Evolutionary conservation across 352 stramenopile genomes (phyloP).

Genomic region (Phytophthora cryptogea): DNA sequence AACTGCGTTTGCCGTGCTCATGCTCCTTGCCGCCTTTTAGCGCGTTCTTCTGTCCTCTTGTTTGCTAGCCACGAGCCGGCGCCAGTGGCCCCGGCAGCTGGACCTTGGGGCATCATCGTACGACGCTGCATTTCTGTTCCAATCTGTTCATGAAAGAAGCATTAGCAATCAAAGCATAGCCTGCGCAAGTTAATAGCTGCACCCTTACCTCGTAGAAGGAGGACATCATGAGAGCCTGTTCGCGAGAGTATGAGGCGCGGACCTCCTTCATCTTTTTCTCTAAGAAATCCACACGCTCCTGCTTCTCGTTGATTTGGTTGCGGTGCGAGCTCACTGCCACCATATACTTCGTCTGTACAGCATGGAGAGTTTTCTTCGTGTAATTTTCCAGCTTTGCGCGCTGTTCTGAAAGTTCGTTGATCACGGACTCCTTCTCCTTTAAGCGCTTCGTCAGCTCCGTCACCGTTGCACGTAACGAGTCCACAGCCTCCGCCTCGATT

Average conservation of each 20-base stretch:
- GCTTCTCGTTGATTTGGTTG: constrained; percentile 89
- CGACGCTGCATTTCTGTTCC: constrained; percentile 87
- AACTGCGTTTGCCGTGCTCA: constrained; percentile 14
- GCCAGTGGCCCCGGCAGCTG: constrained; percentile 44
- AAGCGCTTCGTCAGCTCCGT: constrained; percentile 79
- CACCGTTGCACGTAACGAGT: constrained; percentile 82
- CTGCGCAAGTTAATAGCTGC: not conserved
- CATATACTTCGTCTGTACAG: constrained; percentile 92
- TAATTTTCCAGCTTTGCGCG: constrained; percentile 90
- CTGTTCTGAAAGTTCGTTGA: constrained; percentile 88
- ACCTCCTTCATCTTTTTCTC: constrained; percentile 89
- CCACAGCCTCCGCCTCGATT: constrained; percentile 62
- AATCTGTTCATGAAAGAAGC: constrained; percentile 51
- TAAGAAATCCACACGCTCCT: constrained; percentile 82
- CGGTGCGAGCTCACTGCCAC: constrained; percentile 86
- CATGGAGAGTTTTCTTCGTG: constrained; percentile 90
- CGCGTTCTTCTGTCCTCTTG: constrained; percentile 83
- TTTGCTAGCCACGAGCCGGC: constrained; percentile 78
- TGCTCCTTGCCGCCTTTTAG: constrained; percentile 79
- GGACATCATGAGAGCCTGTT: constrained; percentile 90
- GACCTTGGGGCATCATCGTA: constrained; percentile 85
- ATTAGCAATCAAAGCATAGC: constrained; percentile 1
- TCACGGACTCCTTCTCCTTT: constrained; percentile 90
- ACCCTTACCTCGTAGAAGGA: constrained; percentile 83
- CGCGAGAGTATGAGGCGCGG: constrained; percentile 75